phyloP scores from a whole-genome alignment of 176 grass and related monocot genomes.

The Echinochloa phyllopogon region DNA sequence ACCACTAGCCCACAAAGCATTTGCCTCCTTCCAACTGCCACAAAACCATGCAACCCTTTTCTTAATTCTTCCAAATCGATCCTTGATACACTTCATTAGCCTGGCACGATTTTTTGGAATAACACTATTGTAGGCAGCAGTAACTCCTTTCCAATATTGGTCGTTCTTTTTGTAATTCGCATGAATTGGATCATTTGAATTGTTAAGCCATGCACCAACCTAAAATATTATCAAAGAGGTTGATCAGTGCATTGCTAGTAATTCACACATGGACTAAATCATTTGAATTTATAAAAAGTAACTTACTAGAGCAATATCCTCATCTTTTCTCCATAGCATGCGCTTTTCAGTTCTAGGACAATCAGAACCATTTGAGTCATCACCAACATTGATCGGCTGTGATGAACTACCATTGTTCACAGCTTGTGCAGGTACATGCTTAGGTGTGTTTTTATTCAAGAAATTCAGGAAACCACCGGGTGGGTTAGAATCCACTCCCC shows the following conservation, averaged over 20 bases:
- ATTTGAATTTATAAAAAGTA: no score
- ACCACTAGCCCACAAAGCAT: constrained; percentile 12
- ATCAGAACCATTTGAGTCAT: background rate
- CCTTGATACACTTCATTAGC: background rate
- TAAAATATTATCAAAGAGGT: background rate
- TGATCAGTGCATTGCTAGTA: background rate
- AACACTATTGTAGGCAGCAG: background rate
- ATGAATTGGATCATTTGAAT: constrained; percentile 10
- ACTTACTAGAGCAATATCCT: background rate
- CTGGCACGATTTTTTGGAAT: background rate
- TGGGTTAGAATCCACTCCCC: no score
- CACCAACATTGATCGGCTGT: background rate
- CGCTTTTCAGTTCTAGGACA: background rate
- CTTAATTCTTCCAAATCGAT: constrained; percentile 5
- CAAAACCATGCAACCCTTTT: constrained; percentile 26
- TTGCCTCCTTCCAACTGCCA: constrained; percentile 11
- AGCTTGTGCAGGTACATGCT: no score
- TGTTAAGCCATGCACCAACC: background rate
- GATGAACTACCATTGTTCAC: no score
- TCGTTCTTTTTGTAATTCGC: background rate
- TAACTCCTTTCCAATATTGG: background rate
- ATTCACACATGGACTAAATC: background rate
- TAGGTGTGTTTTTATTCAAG: background rate
- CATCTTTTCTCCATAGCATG: constrained; percentile 1
- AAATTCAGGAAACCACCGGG: no score